phyloP scores from a whole-genome alignment of 306 rosid genomes.

The Cicer arietinum region DNA sequence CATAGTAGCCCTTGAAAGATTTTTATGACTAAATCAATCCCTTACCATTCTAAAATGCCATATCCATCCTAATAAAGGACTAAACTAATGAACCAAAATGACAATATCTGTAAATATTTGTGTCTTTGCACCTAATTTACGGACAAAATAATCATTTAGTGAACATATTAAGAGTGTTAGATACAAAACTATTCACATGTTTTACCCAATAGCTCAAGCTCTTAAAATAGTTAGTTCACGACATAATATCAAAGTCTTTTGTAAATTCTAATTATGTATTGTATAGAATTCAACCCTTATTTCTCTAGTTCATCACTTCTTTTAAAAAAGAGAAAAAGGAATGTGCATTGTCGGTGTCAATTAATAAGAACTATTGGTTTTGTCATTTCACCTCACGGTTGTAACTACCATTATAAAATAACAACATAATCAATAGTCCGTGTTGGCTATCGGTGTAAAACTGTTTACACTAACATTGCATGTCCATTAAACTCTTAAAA shows the following conservation, averaged over 20 bases:
- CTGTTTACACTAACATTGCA: too few species aligned
- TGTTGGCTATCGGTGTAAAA: too few species aligned
- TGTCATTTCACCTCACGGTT: too few species aligned
- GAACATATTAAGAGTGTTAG: neutral
- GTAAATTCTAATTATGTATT: neutral
- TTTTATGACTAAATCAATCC: neutral
- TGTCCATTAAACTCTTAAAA: too few species aligned
- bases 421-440: too few species aligned
- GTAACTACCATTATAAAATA: too few species aligned
- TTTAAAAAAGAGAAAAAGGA: neutral
- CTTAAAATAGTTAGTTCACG: neutral
- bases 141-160: neutral
- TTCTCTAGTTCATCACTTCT: neutral
- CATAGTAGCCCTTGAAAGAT: neutral
- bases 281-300: neutral
- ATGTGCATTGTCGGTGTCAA: too few species aligned
- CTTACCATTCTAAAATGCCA: neutral
- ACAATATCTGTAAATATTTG: neutral
- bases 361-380: too few species aligned
- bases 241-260: neutral
- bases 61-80: neutral
- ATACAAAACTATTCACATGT: neutral
- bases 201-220: slow-evolving; percentile 8
- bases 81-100: neutral
- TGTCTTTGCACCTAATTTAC: neutral